Evolutionary conservation across 2,329 filamentous ascomycete species (phyloP).

Genomic region (Phaeosphaeria sp.): DNA sequence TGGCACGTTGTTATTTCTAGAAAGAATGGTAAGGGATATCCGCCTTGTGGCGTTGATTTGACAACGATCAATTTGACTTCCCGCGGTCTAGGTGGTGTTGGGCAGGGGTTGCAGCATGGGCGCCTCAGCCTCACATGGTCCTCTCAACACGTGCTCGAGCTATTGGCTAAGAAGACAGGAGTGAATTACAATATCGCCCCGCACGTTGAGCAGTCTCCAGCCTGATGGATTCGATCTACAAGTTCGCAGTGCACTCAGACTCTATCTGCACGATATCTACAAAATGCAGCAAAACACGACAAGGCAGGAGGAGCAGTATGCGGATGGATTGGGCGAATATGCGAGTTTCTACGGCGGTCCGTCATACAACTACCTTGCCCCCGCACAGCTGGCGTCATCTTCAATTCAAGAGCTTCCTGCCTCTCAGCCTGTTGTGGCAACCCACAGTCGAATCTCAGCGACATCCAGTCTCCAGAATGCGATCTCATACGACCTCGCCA

Average conservation of each 20-base stretch:
- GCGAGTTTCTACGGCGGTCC: slow-evolving; percentile 15
- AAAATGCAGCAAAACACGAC: slow-evolving; percentile 10
- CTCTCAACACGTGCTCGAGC: neutral
- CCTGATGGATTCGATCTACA: slow-evolving; percentile 1
- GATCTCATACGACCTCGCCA: slow-evolving; percentile 16
- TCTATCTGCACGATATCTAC: neutral
- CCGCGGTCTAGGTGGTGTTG: neutral
- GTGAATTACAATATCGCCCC: neutral
- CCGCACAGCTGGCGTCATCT: slow-evolving; percentile 5
- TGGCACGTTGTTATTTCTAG: neutral
- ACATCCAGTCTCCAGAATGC: slow-evolving; percentile 1
- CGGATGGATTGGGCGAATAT: slow-evolving; percentile 12
- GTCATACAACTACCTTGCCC: slow-evolving; percentile 12
- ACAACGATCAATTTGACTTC: neutral
- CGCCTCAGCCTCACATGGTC: slow-evolving; percentile 5
- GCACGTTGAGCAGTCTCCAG: neutral
- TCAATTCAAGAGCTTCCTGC: slow-evolving; percentile 2
- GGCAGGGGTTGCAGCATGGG: neutral
- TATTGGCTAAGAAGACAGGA: slow-evolving; percentile 2
- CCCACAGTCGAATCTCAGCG: neutral
- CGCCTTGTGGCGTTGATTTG: neutral
- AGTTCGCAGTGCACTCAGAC: neutral
- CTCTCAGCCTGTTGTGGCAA: neutral
- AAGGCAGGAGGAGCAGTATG: slow-evolving; percentile 8
- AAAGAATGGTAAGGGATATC: neutral